Conservation (phyloP, 2,329 filamentous ascomycete genomes). For the Stachybotrys echinatus region DNA sequence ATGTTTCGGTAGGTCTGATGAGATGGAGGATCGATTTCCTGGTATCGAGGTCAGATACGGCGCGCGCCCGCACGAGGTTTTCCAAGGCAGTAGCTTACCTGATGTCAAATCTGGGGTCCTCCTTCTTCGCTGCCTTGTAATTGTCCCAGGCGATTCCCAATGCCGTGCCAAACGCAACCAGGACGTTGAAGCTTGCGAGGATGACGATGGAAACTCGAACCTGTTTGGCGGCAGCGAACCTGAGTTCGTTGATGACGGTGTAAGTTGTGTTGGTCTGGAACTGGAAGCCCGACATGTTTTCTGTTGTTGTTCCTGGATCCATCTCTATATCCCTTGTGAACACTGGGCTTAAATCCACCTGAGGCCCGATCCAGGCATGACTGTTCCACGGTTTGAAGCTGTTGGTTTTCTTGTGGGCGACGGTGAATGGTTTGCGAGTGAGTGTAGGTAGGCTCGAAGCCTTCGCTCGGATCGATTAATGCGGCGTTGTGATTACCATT, state of each 20-base stretch:
- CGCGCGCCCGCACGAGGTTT: background rate
- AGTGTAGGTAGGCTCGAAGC: background rate
- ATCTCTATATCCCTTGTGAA: constrained; percentile 9
- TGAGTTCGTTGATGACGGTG: constrained; percentile 44
- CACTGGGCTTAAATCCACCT: constrained; percentile 6
- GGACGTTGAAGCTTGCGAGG: constrained; percentile 54
- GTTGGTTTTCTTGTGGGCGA: background rate
- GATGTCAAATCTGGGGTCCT: constrained; percentile 32
- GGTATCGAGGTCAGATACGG: background rate
- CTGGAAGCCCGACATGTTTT: constrained; percentile 16
- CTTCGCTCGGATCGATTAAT: background rate
- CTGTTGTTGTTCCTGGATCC: constrained; percentile 2
- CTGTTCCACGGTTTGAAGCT: constrained; percentile 6
- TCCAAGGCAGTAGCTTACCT: constrained; percentile 24
- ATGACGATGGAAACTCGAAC: constrained; percentile 58
- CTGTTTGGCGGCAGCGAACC: constrained; percentile 49
- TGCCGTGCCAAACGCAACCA: constrained; percentile 51
- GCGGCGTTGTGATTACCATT: background rate
- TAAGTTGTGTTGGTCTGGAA: constrained; percentile 36
- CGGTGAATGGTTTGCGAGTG: background rate
- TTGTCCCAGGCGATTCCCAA: constrained; percentile 52
- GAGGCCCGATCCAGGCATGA: constrained; percentile 7
- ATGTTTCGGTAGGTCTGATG: constrained; percentile 41
- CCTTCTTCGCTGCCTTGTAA: constrained; percentile 39
- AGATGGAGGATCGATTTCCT: constrained; percentile 36